phyloP scores from a whole-genome alignment of 75 land plant species.

The Ceratopteris richardii region DNA sequence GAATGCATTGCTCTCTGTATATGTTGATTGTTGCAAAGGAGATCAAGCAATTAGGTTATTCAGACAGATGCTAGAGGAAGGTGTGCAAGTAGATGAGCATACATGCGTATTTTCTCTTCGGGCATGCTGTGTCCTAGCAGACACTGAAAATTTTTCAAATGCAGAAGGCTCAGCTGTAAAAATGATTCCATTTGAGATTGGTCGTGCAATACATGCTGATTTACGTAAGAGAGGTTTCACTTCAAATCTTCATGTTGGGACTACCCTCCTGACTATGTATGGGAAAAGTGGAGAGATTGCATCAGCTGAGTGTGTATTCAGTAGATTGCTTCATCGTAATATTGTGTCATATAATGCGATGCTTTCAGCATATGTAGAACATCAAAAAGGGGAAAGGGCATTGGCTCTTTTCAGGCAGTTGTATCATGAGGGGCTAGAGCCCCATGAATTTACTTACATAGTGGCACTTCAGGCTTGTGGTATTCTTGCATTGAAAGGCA shows the following conservation, averaged over 20 bases:
- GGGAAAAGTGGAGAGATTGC: conserved; percentile 36
- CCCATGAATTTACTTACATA: conserved; percentile 20
- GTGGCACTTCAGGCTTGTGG: conserved; percentile 27
- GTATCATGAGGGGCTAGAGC: conserved; percentile 8
- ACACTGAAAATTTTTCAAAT: background rate
- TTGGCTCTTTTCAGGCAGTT: conserved; percentile 21
- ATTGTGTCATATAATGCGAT: conserved; percentile 41
- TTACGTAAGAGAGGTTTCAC: conserved; percentile 8
- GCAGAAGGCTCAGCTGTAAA: background rate
- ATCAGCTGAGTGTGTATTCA: conserved; percentile 21
- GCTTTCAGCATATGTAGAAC: conserved; percentile 23
- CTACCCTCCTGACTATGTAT: conserved; percentile 33
- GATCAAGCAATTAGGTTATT: conserved; percentile 2
- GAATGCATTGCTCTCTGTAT: conserved; percentile 19
- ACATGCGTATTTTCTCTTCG: background rate
- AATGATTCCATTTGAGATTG: background rate
- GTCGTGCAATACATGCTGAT: conserved; percentile 14
- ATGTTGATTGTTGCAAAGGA: conserved; percentile 13
- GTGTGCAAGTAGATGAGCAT: conserved; percentile 8
- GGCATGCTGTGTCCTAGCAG: conserved; percentile 2
- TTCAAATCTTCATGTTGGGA: conserved; percentile 17
- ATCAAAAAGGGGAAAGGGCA: conserved; percentile 23
- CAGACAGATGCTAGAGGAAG: conserved; percentile 7
- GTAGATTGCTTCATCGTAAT: conserved; percentile 14
- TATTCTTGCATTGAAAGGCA: background rate